phyloP scores from a whole-genome alignment of 768 basidiomycete species.

The Russula compacta region DNA sequence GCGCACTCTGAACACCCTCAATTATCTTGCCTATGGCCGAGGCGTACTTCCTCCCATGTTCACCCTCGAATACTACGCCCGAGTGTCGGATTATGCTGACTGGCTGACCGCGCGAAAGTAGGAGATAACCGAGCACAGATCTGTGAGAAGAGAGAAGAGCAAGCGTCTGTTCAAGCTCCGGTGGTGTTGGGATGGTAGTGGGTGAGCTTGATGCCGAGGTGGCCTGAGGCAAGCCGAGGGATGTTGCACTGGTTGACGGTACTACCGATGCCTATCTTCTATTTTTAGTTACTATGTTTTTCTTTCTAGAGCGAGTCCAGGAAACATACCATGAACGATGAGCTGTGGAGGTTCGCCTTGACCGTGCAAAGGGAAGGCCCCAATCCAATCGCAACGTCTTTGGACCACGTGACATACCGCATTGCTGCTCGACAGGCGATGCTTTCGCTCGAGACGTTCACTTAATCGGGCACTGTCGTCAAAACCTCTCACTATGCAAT shows the following conservation, averaged over 20 bases:
- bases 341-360: no score
- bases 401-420: slow-evolving; percentile 4
- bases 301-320: not conserved
- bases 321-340: not conserved
- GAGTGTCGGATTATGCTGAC: slow-evolving; percentile 77
- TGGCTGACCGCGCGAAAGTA: slow-evolving; percentile 64
- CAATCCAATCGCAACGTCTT: no score
- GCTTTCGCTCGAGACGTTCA: not conserved
- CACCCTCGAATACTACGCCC: slow-evolving; percentile 80
- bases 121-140: slow-evolving; percentile 80
- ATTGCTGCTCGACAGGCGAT: not conserved
- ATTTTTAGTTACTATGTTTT: not conserved
- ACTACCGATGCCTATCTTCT: slow-evolving; percentile 5
- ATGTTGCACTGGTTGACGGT: slow-evolving; percentile 15
- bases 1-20: slow-evolving; percentile 63
- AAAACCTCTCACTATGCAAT: slow-evolving; percentile 15
- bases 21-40: slow-evolving; percentile 66
- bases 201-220: slow-evolving; percentile 15
- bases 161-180: slow-evolving; percentile 80
- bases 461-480: not conserved
- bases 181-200: slow-evolving; percentile 35
- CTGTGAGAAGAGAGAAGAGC: slow-evolving; percentile 69
- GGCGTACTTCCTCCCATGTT: slow-evolving; percentile 71
- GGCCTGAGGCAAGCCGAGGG: slow-evolving; percentile 21
- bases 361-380: no score